phyloP scores from a whole-genome alignment of 305 asterid species.

The Nicotiana rustica region DNA sequence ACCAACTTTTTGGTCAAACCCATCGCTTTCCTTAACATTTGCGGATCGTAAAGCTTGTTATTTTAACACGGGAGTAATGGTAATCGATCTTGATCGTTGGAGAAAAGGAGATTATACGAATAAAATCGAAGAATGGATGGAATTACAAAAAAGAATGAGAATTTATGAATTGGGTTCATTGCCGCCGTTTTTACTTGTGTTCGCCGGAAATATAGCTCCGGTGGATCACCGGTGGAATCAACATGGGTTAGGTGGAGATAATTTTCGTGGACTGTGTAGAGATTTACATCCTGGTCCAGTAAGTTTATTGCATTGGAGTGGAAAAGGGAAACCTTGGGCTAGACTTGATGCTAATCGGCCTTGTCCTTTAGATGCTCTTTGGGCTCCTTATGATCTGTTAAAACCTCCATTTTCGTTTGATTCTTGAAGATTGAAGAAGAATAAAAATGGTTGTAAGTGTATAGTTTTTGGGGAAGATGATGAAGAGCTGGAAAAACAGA shows the following conservation, averaged over 20 bases:
- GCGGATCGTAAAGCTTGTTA: conserved; percentile 74
- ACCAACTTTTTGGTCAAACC: conserved; percentile 84
- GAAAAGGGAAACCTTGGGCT: conserved; percentile 97
- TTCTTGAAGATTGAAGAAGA: conserved; percentile 49
- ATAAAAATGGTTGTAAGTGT: background rate
- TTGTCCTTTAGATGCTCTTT: conserved; percentile 86
- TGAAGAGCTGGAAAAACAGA: background rate
- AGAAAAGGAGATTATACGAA: conserved; percentile 69
- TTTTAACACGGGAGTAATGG: conserved; percentile 95
- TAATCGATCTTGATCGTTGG: conserved; percentile 82
- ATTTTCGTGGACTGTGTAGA: conserved; percentile 85
- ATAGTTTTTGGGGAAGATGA: background rate
- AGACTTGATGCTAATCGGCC: conserved; percentile 82
- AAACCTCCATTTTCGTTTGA: conserved; percentile 78
- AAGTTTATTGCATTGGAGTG: conserved; percentile 93
- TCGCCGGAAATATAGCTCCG: conserved; percentile 81
- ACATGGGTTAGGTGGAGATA: conserved; percentile 92
- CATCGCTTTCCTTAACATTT: conserved; percentile 72
- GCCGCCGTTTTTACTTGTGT: conserved; percentile 88
- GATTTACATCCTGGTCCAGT: conserved; percentile 91
- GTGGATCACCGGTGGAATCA: conserved; percentile 93
- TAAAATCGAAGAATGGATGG: conserved; percentile 93
- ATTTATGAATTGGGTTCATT: conserved; percentile 81
- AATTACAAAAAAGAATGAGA: conserved; percentile 83
- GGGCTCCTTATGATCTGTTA: conserved; percentile 96